Evolutionary conservation across 345 rosid species (phyloP), one percentile per base, ranked within the genome.

Genomic region (Eucalyptus caleyi): DNA sequence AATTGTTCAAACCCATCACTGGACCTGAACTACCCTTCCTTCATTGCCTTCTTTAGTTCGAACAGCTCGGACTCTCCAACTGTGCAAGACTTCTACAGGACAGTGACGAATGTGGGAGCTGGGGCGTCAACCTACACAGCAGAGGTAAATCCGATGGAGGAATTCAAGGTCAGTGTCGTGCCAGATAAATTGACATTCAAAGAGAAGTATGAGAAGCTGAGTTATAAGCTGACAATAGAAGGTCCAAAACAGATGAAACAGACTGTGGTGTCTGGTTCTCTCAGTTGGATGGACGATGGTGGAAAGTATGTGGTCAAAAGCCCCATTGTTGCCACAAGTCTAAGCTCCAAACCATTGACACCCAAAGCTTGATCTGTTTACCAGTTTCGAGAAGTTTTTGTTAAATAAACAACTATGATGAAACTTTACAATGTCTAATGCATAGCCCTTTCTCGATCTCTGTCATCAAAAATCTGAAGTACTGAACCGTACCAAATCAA

Each of bases 241-340:
- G 93, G 94, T 11, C 91, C 93, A 51, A 30, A 8, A 42, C 88
- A 69, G 88, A 69, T 53, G 88, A 50, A 65, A 50, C 59, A 87
- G 24, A 34, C 23, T 2, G 89, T 89, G 21, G 86, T 45, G 23
- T 95, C 86, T 89, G 96, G 97, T 50, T 91, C 88, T 88, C 90
- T 95, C 8, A 89, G 15, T 21, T 95, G 97, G 97, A 91, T 77
- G 80, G 95, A 95, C 49, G 60, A 19, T n/a, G 91, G 50, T 40
- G 91, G 93, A 8, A 92, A 90, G 86, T 82, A 95, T 87, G 89
- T 44, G 50, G 94, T 95, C 42, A 91, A 67, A 69, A 95, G 97
- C 90, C 95, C 96, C 13, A 91, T 95, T 47, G 95, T 91, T 5
- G 92, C 90, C 27, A 90, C 93, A 50, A 89, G 86, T 26, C n/a